Evolutionary conservation across 805 yeast genomes (phyloP), one percentile per base, ranked within the genome.

Genomic region (Ogataea haglerorum): DNA sequence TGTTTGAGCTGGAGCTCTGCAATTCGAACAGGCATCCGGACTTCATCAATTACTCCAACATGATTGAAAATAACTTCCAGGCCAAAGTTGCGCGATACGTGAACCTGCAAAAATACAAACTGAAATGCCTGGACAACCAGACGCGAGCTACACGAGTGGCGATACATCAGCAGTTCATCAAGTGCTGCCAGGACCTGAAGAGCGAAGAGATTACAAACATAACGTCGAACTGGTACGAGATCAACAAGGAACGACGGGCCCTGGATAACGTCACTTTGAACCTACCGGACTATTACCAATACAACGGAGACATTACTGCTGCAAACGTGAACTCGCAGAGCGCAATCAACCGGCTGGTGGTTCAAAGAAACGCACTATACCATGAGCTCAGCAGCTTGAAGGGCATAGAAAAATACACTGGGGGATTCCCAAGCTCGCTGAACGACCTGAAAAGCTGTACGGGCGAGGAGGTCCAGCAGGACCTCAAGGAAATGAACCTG

Each of bases 21-120:
- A 67, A 82, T 24, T 83, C 82, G 47, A 96, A 96, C 10, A 76
- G 88, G 15, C 99, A 93, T 62, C 98, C 98, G 0, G 96, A 90
- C 53, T 72, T 91, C 40, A 74, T 85, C 27, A 73, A 76, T 34
- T 83, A 85, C 39, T 78, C 84, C 59, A 74, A 73, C 52, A 78
- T 80, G 61, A 79, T 93, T 37, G 85, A 83, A 43, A 75, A 77
- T 30, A 80, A 83, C 49, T 80, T 88, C 49, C 87, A 87, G 49
- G 80, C 79, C 43, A 83, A 81, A 58, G 65, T 89, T 18, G 54
- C 53, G 23, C 48, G 57, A 27, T 52, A 55, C 28, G 52, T 59
- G 38, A 63, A 58, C 44, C 40, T 61, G 22, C 80, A 79, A 46
- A 72, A 73, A 48, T 89, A 88, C 63, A 82, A 80, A 53, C 66